Conservation (phyloP, 495 filamentous ascomycete species). For the Neurospora sp. region DNA sequence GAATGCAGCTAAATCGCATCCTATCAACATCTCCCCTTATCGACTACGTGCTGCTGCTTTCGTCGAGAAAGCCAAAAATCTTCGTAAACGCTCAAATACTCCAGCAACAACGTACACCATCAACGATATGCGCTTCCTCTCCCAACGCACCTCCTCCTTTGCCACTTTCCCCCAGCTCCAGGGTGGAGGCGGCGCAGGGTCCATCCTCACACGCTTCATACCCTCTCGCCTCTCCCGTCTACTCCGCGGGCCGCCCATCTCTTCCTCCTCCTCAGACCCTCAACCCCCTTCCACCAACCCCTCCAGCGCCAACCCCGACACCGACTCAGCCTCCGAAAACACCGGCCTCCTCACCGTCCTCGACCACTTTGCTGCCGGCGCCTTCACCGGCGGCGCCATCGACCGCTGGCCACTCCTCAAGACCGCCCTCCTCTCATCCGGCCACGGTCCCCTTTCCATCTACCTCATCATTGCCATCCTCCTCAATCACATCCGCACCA, state of each 20-base stretch:
- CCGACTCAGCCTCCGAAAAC: background rate
- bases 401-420: constrained; percentile 3
- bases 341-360: background rate
- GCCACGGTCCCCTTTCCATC: constrained; percentile 2
- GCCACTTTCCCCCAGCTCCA: background rate
- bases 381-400: constrained; percentile 2
- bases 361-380: constrained; percentile 3
- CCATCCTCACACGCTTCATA: background rate
- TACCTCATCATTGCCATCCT: constrained; percentile 12
- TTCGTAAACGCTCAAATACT: background rate
- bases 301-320: background rate
- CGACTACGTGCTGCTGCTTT: background rate
- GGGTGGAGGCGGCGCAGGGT: background rate
- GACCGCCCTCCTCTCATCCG: constrained; percentile 2
- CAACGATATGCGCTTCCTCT: constrained; percentile 5
- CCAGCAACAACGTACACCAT: constrained; percentile 10
- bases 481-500: constrained; percentile 16
- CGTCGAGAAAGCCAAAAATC: background rate
- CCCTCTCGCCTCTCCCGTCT: background rate
- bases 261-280: background rate
- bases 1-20: background rate
- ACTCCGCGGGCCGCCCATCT: background rate
- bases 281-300: background rate
- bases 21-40: background rate
- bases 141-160: constrained; percentile 5